Evolutionary conservation across 768 basidiomycete species (phyloP), one percentile per base, ranked within the genome.

Genomic region (Amanita muscaria): DNA sequence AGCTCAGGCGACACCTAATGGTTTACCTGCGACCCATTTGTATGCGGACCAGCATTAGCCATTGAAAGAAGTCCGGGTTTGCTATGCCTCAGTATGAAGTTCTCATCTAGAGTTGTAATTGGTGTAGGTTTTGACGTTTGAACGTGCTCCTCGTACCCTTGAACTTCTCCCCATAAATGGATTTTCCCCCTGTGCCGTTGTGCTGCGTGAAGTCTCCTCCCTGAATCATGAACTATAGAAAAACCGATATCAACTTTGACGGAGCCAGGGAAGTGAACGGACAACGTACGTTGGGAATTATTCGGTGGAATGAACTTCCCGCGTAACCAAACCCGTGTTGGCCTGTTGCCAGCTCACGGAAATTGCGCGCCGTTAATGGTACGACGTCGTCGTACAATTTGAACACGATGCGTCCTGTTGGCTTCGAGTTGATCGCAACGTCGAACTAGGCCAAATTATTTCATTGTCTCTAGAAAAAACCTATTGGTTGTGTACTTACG

Each of bases 41-140:
- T 87, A 64, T 84, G 76, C 1, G 68, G 68, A 40, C 90, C 89
- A 27, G 89, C 87, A 53, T 88, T 96, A 30, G 93, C 93, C 80
- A 84, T 84, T 23, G 80, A 84, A 32, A 86, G 72, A 22, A 83
- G 59, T 34, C 76, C 76, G 14, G 69, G 73, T 50, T 77, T 77
- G 51, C 59, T 69, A 68, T 94, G 90, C 60, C 77, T 81, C 47
- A 79, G 57, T 47, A 71, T 53, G 58, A 87, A 87, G 69, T 89
- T 91, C 67, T 93, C 90, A 49, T 93, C 90, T 75, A 23, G 25
- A 31, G 6, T 36, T 10, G 33, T 5, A 18, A 43, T 40, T 30
- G 22, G 31, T 22, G 37, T 35, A 21, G 21, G 7, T 16, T 36
- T 15, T 21, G 27, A 8, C n/a, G n/a, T 23, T 29, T 10, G 14